Evolutionary conservation across 2,329 filamentous ascomycete genomes (phyloP), one percentile per base, ranked within the genome.

Genomic region (Trichoderma cornu-damae): DNA sequence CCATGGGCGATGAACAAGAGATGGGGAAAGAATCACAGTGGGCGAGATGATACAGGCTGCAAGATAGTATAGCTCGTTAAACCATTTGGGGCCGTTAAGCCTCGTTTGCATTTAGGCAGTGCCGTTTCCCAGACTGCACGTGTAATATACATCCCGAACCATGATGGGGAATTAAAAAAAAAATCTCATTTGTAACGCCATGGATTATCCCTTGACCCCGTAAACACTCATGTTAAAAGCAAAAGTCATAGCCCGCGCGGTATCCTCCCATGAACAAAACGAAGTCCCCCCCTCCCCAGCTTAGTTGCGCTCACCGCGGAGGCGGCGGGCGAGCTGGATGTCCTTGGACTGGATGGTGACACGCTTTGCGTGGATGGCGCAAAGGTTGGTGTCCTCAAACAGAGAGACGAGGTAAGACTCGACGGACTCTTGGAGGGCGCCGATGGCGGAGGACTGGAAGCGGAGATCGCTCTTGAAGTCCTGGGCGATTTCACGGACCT

Each of bases 361-460:
- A 80, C 94, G 91, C 86, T 97, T 97, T 78, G 94, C 93, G 79
- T 97, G 94, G 76, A 97, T 96, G 72, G 94, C 93, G 79, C 93
- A 97, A 53, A 96, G 80, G 82, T 97, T 97, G 79, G 93, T 96
- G 74, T 97, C 93, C 78, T 97, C 92, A 69, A 97, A 97, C 64
- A 97, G 87, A 43, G 92, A 96, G 77, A 97, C 92, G 70, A 99
- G 88, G 80, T 96, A 97, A 2, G 94, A 96, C 82, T 99, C 94
- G 65, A 96, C 92, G 56, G 94, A 96, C 83, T 99, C 94, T 80
- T 99, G 93, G 38, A 99, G 87, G 64, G 94, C 94, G 71, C 90
- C 89, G 73, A 99, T 96, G 75, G 94, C 94, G 46, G 93, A 96
- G 22, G 90, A 96, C 82, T 99, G 94, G 90, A 96, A 99, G 73